Conservation (phyloP, 2,329 filamentous ascomycete species). For the Diaporthe aspalathi region DNA sequence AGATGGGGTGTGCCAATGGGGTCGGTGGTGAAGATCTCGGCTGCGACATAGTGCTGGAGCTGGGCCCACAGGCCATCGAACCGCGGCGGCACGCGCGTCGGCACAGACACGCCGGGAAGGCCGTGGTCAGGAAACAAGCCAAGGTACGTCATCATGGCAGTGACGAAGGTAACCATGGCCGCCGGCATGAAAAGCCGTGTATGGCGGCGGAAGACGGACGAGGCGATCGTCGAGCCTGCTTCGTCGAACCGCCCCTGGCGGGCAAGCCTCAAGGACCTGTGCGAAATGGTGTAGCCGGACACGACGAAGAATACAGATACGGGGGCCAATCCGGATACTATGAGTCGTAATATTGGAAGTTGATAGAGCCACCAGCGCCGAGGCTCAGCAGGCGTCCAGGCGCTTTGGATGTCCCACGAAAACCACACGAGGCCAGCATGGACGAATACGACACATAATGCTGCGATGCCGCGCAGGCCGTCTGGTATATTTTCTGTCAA, state of each 20-base stretch:
- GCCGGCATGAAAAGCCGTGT: slow-evolving; percentile 46
- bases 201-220: slow-evolving; percentile 46
- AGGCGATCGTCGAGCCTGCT: slow-evolving; percentile 43
- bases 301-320: slow-evolving; percentile 53
- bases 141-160: slow-evolving; percentile 37
- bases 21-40: slow-evolving; percentile 39
- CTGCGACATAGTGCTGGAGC: slow-evolving; percentile 40
- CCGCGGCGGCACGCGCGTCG: slow-evolving; percentile 38
- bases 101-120: slow-evolving; percentile 42
- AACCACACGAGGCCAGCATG: slow-evolving; percentile 40
- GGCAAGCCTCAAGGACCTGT: slow-evolving; percentile 48
- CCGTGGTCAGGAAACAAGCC: slow-evolving; percentile 38
- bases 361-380: slow-evolving; percentile 40
- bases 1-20: slow-evolving; percentile 38
- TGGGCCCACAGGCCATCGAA: slow-evolving; percentile 41
- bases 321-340: slow-evolving; percentile 47
- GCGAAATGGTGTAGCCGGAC: slow-evolving; percentile 54
- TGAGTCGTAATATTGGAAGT: slow-evolving; percentile 48
- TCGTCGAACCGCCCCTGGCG: slow-evolving; percentile 41
- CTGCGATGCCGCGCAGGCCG: slow-evolving; percentile 43
- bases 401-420: slow-evolving; percentile 38
- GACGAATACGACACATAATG: slow-evolving; percentile 42
- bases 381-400: slow-evolving; percentile 28
- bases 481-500: slow-evolving; percentile 35
- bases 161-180: slow-evolving; percentile 39